Evolutionary conservation across 768 basidiomycete species (phyloP).

Genomic region (Leucocoprinus sp.): DNA sequence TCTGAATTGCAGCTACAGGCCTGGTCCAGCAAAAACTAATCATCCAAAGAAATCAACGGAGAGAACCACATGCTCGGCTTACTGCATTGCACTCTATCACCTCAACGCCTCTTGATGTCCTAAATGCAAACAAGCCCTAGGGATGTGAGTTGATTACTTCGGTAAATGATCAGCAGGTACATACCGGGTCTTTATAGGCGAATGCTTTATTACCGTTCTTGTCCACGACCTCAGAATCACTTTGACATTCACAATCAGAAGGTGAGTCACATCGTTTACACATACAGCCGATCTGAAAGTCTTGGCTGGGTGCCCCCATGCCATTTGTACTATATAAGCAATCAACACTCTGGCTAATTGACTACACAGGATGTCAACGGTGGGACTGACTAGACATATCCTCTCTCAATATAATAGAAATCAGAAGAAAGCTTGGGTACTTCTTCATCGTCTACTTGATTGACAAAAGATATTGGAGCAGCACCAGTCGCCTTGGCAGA

Average conservation of each 20-base stretch:
- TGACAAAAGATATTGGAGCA: slow-evolving; percentile 27
- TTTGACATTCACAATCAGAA: slow-evolving; percentile 41
- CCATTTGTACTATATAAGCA: slow-evolving; percentile 9
- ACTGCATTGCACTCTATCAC: slow-evolving; percentile 65
- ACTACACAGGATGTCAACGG: not conserved
- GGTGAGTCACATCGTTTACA: slow-evolving; percentile 30
- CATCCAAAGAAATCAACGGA: not conserved
- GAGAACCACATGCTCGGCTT: slow-evolving; percentile 8
- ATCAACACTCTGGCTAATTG: not conserved
- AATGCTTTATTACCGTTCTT: slow-evolving; percentile 20
- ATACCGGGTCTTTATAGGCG: slow-evolving; percentile 37
- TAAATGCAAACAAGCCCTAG: slow-evolving; percentile 45
- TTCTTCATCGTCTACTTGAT: slow-evolving; percentile 35
- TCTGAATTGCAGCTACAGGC: slow-evolving; percentile 33
- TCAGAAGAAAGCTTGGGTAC: slow-evolving; percentile 31
- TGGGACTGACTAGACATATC: slow-evolving; percentile 38
- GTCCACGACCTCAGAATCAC: slow-evolving; percentile 30
- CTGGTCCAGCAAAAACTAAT: too few species aligned
- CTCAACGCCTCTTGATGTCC: slow-evolving; percentile 32
- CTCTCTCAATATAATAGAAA: slow-evolving; percentile 47
- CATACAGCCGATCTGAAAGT: slow-evolving; percentile 34
- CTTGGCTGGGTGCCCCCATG: slow-evolving; percentile 16
- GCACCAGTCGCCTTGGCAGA: slow-evolving; percentile 26
- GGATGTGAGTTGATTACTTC: not conserved
- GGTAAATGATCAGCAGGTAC: not conserved